Evolutionary conservation across 345 rosid species (phyloP).

Genomic region (Salix dunnii): DNA sequence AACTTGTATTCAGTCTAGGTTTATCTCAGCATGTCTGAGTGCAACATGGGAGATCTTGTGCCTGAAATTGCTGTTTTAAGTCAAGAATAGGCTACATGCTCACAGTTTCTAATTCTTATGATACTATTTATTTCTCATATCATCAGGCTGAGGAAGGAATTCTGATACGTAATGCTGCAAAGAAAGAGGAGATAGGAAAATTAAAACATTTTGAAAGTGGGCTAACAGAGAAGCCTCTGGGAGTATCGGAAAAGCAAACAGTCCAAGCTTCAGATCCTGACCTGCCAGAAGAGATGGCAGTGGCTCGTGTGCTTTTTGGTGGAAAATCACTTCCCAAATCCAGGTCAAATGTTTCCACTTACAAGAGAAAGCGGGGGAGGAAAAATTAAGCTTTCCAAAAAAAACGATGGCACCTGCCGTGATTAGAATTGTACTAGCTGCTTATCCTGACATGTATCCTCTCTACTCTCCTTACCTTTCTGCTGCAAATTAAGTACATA

Average conservation of each 20-base stretch:
- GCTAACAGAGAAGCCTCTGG: conserved; percentile 26
- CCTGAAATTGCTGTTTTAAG: neutral
- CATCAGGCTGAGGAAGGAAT: conserved; percentile 28
- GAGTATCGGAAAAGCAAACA: conserved; percentile 22
- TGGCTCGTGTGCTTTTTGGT: conserved; percentile 18
- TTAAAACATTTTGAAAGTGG: conserved; percentile 22
- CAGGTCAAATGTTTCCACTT: conserved; percentile 40
- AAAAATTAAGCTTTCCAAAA: conserved; percentile 23
- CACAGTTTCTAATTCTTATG: neutral
- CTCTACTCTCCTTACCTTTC: neutral
- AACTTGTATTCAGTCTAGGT: too few species aligned
- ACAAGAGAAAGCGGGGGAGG: conserved; percentile 52
- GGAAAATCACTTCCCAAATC: conserved; percentile 35
- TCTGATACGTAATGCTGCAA: conserved; percentile 36
- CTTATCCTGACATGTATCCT: neutral
- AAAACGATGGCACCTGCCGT: neutral
- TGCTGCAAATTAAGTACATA: neutral
- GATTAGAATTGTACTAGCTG: neutral
- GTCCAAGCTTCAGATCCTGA: conserved; percentile 6
- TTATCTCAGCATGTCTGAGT: too few species aligned
- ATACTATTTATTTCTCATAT: neutral
- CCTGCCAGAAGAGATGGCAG: conserved; percentile 4
- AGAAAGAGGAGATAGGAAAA: conserved; percentile 35
- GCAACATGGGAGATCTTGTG: neutral
- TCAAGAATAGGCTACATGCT: neutral